A percentile compares a stretch with the other conserved stretches of the same genome.
Evolutionary conservation across 192 early-diverging fungal genomes (phyloP).

Genomic region (Entophlyctis helioformis): DNA sequence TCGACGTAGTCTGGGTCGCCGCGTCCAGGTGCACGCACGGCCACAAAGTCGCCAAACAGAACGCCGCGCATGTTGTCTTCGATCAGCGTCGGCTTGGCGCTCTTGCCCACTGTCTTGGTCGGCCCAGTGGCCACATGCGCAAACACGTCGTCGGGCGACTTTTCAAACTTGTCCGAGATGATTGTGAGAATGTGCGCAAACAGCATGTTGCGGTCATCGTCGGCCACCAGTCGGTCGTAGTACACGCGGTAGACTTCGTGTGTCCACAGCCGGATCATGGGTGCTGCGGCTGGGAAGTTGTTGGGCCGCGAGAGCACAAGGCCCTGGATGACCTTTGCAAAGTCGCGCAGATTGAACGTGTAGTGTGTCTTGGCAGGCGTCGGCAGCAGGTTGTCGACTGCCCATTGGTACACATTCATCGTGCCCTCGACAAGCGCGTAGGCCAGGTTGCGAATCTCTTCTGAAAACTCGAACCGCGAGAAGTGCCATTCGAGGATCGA

Average conservation of each 20-base stretch:
- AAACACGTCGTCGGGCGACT: conserved; percentile 36
- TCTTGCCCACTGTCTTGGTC: conserved; percentile 10
- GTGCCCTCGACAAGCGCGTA: conserved; percentile 31
- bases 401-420: conserved; percentile 39
- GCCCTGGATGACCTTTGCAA: conserved; percentile 45
- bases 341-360: conserved; percentile 54
- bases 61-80: conserved; percentile 48
- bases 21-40: no score
- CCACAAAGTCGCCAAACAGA: conserved; percentile 41
- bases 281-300: conserved; percentile 19
- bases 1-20: conserved; percentile 35
- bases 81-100: conserved; percentile 32
- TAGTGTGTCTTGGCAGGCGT: conserved; percentile 58
- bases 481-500: conserved; percentile 52
- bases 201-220: conserved; percentile 37
- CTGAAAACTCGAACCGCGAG: conserved; percentile 35
- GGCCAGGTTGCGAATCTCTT: conserved; percentile 28
- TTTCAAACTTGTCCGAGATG: conserved; percentile 28
- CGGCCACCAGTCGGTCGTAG: conserved; percentile 42
- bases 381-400: conserved; percentile 41
- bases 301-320: conserved; percentile 36
- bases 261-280: conserved; percentile 39
- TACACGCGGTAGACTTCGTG: conserved; percentile 49
- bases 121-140: conserved; percentile 26
- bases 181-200: conserved; percentile 28